Evolutionary conservation across 179 eudicot species (phyloP).

Genomic region (Beta macrorhiza): DNA sequence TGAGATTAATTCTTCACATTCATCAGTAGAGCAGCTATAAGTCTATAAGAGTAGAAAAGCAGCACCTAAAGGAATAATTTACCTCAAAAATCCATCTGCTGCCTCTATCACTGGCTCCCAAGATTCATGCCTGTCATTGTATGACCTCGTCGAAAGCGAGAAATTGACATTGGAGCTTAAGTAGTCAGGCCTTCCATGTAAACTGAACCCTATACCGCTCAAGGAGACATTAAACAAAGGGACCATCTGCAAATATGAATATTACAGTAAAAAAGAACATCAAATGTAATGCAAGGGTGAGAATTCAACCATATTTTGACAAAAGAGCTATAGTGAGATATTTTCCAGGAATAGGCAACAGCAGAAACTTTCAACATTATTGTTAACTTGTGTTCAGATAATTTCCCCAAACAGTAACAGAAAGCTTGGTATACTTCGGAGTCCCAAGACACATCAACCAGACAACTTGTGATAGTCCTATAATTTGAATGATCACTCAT

Average conservation of each 20-base stretch:
- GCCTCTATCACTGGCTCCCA: constrained; percentile 99
- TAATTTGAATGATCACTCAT: not conserved
- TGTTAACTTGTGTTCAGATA: not conserved
- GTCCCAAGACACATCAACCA: not conserved
- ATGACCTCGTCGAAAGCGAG: constrained; percentile 85
- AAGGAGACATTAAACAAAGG: constrained; percentile 83
- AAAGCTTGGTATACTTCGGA: not conserved
- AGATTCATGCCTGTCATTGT: constrained; percentile 87
- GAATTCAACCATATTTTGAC: not conserved
- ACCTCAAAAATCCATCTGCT: constrained; percentile 94
- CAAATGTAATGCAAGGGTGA: not conserved
- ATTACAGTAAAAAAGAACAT: not conserved
- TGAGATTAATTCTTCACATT: constrained; percentile 2
- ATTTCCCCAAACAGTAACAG: not conserved
- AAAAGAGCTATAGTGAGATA: constrained; percentile 6
- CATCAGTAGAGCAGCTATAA: not conserved
- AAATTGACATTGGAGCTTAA: constrained; percentile 65
- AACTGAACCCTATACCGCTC: constrained; percentile 65
- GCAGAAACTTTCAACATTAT: not conserved
- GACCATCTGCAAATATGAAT: constrained; percentile 67
- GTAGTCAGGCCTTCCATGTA: constrained; percentile 74
- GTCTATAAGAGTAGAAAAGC: not conserved
- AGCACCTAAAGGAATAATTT: not conserved
- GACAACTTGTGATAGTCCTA: not conserved
- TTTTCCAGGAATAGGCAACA: not conserved